Evolutionary conservation across 2,329 filamentous ascomycete genomes (phyloP), one percentile per base, ranked within the genome.

Genomic region (Metarhizium album): DNA sequence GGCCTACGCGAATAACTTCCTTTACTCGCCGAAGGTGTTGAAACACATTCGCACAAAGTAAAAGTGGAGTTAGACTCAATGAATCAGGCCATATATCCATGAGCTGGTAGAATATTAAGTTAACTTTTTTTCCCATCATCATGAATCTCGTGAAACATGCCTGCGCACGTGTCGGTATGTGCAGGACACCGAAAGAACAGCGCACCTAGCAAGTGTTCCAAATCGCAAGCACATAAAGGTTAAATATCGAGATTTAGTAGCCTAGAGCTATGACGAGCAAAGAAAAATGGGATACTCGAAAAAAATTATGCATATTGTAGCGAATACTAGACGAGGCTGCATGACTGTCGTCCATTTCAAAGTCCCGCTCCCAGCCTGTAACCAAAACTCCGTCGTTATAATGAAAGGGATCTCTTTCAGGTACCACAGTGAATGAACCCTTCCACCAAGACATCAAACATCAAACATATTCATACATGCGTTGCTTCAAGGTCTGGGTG

Each of bases 1-100:
- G 81, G 86, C 88, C 11, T 98, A 98, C 68, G 91, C 93, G 54
- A 94, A 95, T 71, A 95, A 97, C 74, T 98, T 97, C 70, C 66
- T 90, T 56, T 90, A 94, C 74, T 83, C 83, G 55, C 74, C 86
- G 13, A 84, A 81, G 70, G 93, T 91, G 79, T 74, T 97, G 67
- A 97, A 96, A 79, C 80, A 85, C 63, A 81, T 90, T 67, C 79
- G 84, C 62, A 87, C 87, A 58, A 91, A 91, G 73, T 91, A 82
- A 71, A 67, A 7, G 27, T 8, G 7, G 4, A 27, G 7, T 16
- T 24, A 24, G 22, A 3, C 7, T 14, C 24, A 5, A 6, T 8
- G 20, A 20, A 18, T 43, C 22, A 43, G 14, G 40, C 40, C 11
- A 43, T 43, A 22, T 24, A 24, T 14, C 14, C 40, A 43, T 24